These are phyloP conservation scores for Laguncularia racemosa DNA, from an alignment of 345 rosid genomes.

Conservation along the genomic window DNA sequence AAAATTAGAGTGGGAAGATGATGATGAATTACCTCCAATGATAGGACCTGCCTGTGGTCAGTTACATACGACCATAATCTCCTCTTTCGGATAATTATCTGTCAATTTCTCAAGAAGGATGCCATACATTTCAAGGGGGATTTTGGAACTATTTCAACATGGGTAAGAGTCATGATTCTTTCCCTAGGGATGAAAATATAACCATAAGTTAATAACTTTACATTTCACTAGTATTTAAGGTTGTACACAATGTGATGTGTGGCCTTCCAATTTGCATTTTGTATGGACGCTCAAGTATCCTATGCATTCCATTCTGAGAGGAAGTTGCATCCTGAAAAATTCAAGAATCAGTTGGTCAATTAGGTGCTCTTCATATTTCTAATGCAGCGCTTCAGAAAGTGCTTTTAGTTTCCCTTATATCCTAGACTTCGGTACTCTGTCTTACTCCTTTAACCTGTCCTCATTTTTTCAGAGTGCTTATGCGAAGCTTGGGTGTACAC, in stretches of 20 bases:
- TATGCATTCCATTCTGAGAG: slow-evolving; percentile 84
- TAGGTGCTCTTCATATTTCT: slow-evolving; percentile 46
- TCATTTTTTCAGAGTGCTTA: slow-evolving; percentile 52
- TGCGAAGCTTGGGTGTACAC: slow-evolving; percentile 85
- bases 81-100: too few relatives aligned
- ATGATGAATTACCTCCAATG: too few relatives aligned
- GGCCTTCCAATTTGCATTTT: too few relatives aligned
- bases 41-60: too few relatives aligned
- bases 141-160: slow-evolving; percentile 98
- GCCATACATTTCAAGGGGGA: slow-evolving; percentile 86
- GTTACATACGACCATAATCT: too few relatives aligned
- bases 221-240: too few relatives aligned
- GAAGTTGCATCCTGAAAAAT: slow-evolving; percentile 81
- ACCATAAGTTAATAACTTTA: too few relatives aligned
- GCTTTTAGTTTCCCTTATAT: neutral
- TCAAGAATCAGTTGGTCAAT: slow-evolving; percentile 80
- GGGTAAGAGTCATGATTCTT: slow-evolving; percentile 40
- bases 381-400: neutral
- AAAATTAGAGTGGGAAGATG: too few relatives aligned
- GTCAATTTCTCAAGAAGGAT: slow-evolving; percentile 58
- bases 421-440: neutral
- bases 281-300: slow-evolving; percentile 92
- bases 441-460: neutral
- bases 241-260: too few relatives aligned
- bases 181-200: neutral